Base-by-base conservation (phyloP, 192 early-diverging fungal genomes). In the Thamnidium elegans region DNA sequence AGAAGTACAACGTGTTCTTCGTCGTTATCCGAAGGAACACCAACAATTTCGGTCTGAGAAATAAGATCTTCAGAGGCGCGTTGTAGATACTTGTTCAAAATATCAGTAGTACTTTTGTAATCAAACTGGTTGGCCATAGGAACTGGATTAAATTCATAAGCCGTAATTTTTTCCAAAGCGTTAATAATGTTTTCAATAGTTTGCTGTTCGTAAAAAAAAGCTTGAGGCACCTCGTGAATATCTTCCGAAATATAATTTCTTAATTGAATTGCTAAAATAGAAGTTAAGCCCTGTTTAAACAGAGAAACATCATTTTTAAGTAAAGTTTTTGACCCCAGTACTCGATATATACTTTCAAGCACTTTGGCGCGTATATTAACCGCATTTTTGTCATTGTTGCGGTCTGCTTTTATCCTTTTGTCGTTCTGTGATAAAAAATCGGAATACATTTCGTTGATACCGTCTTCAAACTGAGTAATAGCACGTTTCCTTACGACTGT, bases 361-460 rank as follows among this genome's bases (percentile, higher is more conserved):
- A 39, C 36, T 6, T 10, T 39, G 1, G 36, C 36, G 1, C 9
- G 7, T 0, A 39, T 6, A 39, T 39, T 39, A 39, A 6, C 36
- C 5, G 1, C 5, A 39, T 4, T 39, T 36, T 36, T 36, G 7
- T 4, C 3, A 6, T 39, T 39, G 26, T 3, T 26, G 26, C 3
- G 26, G 26, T 26, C 26, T 26, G 26, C 3, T 26, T 26, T 26
- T 26, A 26, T 26, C 3, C 26, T 26, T 26, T 26, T 26, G 26
- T 26, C 3, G 26, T 3, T 26, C 3, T 26, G 26, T 3, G 26
- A 26, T 26, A 26, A 26, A 50, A 78, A 77, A 48, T 75, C 66
- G 31, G 70, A 54, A 67, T 87, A 90, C 75, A 88, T 70, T 15
- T 52, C 58, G 2, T 77, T 76, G 48, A 92, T 79, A 30, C 77